Percentiles rank a stretch among this genome's conserved stretches.
phyloP scores from a whole-genome alignment of 1,139 yeast genomes.

The Yamadazyma blattariae region DNA sequence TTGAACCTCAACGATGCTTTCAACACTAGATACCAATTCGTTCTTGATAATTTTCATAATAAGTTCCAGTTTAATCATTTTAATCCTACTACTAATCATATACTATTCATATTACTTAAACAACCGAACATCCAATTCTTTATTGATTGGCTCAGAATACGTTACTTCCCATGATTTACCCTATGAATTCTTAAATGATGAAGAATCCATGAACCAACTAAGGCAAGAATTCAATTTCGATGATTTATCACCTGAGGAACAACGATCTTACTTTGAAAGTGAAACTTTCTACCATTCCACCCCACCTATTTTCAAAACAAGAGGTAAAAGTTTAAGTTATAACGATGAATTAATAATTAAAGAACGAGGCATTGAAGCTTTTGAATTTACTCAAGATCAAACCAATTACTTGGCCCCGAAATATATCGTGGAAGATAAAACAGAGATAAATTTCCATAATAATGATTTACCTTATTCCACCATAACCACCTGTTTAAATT shows the following conservation, averaged over 20 bases:
- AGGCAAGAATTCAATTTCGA: constrained; percentile 40
- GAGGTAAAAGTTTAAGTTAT: constrained; percentile 33
- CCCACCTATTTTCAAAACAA: constrained; percentile 31
- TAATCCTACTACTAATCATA: not conserved
- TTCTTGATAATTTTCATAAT: not conserved
- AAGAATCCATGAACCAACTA: constrained; percentile 33
- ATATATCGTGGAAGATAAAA: constrained; percentile 56
- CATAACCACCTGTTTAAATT: constrained; percentile 52
- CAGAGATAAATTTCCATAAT: constrained; percentile 55
- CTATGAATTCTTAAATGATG: constrained; percentile 42
- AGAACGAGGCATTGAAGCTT: constrained; percentile 42
- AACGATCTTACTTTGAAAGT: constrained; percentile 31
- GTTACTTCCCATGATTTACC: constrained; percentile 26
- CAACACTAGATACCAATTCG: too few species aligned
- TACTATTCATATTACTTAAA: not conserved
- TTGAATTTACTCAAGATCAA: constrained; percentile 38
- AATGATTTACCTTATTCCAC: constrained; percentile 43
- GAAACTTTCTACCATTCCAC: constrained; percentile 31
- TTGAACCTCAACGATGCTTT: too few species aligned
- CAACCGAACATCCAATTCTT: constrained; percentile 13
- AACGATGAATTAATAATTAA: constrained; percentile 32
- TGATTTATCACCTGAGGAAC: constrained; percentile 43
- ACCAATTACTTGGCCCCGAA: constrained; percentile 26
- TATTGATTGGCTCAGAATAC: constrained; percentile 17
- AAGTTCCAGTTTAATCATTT: not conserved